These are phyloP conservation scores for Termitomyces sp. DNA, from an alignment of 768 basidiomycete genomes.

Conservation along the genomic window DNA sequence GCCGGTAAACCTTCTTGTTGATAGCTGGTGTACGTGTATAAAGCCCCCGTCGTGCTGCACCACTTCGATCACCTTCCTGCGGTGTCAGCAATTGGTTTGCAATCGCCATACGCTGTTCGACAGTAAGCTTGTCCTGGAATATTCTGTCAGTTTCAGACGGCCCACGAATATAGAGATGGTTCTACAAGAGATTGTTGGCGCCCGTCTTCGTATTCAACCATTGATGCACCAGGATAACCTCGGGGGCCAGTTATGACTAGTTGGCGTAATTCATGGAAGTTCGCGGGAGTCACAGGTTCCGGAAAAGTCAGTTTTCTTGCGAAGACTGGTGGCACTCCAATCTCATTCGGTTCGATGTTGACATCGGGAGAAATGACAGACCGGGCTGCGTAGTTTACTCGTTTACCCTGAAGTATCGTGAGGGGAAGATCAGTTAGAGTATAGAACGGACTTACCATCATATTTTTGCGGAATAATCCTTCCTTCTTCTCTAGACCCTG, in stretches of 20 bases:
- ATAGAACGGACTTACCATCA: conserved; percentile 72
- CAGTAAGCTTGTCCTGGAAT: conserved; percentile 70
- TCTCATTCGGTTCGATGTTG: conserved; percentile 98
- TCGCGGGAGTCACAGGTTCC: conserved; percentile 90
- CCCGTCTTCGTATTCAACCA: conserved; percentile 96
- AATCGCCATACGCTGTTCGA: conserved; percentile 90
- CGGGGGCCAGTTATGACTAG: conserved; percentile 88
- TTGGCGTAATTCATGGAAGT: conserved; percentile 83
- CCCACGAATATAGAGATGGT: conserved; percentile 1
- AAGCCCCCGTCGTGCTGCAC: conserved; percentile 46
- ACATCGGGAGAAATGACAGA: conserved; percentile 99
- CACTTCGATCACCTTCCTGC: conserved; percentile 61
- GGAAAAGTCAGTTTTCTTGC: conserved; percentile 96
- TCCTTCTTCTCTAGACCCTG: conserved; percentile 98
- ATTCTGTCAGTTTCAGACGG: conserved; percentile 1
- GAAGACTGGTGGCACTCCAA: conserved; percentile 96
- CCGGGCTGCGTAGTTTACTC: conserved; percentile 98
- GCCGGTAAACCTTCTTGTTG: conserved; percentile 97
- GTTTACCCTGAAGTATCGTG: conserved; percentile 70
- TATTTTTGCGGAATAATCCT: conserved; percentile 94
- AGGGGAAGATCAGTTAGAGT: neutral
- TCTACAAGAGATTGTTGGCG: conserved; percentile 73
- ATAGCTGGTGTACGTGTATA: conserved; percentile 72
- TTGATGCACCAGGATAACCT: conserved; percentile 86
- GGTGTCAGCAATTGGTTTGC: conserved; percentile 95